These are phyloP conservation scores for Thelonectria blattea DNA, from an alignment of 2,329 filamentous ascomycete genomes.

Conservation along the genomic window DNA sequence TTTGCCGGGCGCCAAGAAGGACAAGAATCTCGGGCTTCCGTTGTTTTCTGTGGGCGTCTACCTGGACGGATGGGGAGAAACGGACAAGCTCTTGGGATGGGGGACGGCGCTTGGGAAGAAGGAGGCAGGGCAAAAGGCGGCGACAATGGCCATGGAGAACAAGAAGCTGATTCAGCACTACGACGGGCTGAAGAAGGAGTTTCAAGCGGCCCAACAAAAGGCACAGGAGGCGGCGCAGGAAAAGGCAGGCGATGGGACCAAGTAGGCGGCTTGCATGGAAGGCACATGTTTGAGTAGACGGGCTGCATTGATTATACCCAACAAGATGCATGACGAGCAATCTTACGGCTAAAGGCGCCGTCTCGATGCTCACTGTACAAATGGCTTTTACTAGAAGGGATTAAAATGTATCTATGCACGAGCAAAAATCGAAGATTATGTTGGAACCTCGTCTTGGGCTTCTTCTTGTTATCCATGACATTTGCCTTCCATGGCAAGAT, in stretches of 20 bases:
- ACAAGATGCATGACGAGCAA: slow-evolving; percentile 11
- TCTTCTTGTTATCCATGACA: background rate
- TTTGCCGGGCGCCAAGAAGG: slow-evolving; percentile 56
- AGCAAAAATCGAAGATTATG: too few relatives aligned
- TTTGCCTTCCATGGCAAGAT: too few relatives aligned
- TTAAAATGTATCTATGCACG: too few relatives aligned
- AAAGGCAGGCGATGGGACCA: slow-evolving; percentile 1
- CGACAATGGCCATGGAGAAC: slow-evolving; percentile 67
- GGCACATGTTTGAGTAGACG: background rate
- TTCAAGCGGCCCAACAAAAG: slow-evolving; percentile 40
- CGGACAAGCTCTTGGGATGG: slow-evolving; percentile 64
- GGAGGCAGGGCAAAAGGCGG: slow-evolving; percentile 72
- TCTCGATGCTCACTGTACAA: too few relatives aligned
- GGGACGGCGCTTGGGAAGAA: slow-evolving; percentile 71
- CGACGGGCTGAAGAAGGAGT: slow-evolving; percentile 54
- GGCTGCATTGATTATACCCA: slow-evolving; percentile 8
- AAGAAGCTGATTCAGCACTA: slow-evolving; percentile 66
- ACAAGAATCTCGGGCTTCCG: slow-evolving; percentile 59
- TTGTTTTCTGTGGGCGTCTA: slow-evolving; percentile 69
- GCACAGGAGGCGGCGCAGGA: slow-evolving; percentile 21
- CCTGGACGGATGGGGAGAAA: slow-evolving; percentile 72
- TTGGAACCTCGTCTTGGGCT: background rate
- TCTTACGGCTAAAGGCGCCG: background rate
- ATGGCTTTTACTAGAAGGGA: too few relatives aligned
- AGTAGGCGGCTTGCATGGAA: background rate